These are phyloP conservation scores for Pontederia paniculata DNA, from an alignment of 176 grass and related monocot species.

Conservation along the genomic window DNA sequence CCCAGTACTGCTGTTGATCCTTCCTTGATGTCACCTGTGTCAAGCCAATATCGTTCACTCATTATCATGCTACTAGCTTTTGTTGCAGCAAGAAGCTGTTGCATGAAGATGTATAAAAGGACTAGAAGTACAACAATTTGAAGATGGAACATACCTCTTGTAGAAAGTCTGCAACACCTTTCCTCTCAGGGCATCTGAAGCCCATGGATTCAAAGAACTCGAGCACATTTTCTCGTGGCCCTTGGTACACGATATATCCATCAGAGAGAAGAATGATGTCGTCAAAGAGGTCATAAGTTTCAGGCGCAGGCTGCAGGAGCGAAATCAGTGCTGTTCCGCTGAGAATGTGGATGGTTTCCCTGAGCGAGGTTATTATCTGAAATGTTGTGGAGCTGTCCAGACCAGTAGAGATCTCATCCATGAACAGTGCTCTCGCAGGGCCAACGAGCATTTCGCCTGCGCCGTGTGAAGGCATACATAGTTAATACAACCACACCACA, in stretches of 20 bases:
- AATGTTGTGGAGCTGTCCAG: slow-evolving; percentile 79
- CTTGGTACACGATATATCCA: slow-evolving; percentile 74
- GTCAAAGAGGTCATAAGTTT: slow-evolving; percentile 85
- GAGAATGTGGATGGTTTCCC: slow-evolving; percentile 60
- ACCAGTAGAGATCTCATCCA: slow-evolving; percentile 96
- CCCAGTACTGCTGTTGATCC: slow-evolving; percentile 78
- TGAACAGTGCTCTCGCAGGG: slow-evolving; percentile 74
- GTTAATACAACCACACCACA: neutral
- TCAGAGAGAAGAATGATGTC: slow-evolving; percentile 88
- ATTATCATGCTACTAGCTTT: no score
- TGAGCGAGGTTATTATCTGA: slow-evolving; percentile 76
- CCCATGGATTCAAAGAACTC: slow-evolving; percentile 67
- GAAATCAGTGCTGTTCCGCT: slow-evolving; percentile 61
- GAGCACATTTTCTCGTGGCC: slow-evolving; percentile 38
- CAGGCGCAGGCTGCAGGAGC: slow-evolving; percentile 76
- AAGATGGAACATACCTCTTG: slow-evolving; percentile 53
- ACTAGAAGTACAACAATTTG: neutral
- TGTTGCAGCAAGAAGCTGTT: no score
- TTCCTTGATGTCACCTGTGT: slow-evolving; percentile 63
- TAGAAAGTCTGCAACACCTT: slow-evolving; percentile 75
- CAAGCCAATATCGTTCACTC: neutral
- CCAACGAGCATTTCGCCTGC: slow-evolving; percentile 83
- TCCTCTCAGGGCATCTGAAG: slow-evolving; percentile 74
- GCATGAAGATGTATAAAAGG: neutral
- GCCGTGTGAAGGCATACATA: neutral